Percentiles rank a stretch among this genome's conserved stretches.
phyloP scores from a whole-genome alignment of 768 basidiomycete genomes.

The Suillus subalutaceus region DNA sequence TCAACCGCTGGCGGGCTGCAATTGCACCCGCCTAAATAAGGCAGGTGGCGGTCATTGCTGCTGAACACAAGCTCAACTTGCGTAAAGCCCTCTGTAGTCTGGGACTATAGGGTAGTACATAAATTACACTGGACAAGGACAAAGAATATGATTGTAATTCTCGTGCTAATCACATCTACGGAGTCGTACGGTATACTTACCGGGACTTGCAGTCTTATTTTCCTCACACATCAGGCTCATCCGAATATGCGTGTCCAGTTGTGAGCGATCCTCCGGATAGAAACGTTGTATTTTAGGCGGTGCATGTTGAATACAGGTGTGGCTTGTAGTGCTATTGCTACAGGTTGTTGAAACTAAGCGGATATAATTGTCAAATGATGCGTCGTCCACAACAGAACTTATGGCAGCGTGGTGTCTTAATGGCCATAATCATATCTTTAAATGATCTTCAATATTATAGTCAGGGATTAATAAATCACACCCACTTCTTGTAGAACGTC shows the following conservation, averaged over 20 bases:
- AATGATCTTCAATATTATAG: slow-evolving; percentile 14
- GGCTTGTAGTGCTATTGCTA: slow-evolving; percentile 9
- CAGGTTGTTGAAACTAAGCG: slow-evolving; percentile 20
- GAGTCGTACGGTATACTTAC: not conserved
- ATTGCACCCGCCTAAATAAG: slow-evolving; percentile 3
- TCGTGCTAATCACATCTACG: not conserved
- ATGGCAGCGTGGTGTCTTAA: slow-evolving; percentile 13
- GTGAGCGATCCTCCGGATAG: not conserved
- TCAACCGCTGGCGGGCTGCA: not conserved
- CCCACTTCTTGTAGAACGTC: slow-evolving; percentile 83
- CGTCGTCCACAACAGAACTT: not conserved
- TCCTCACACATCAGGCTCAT: not conserved
- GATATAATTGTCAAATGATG: slow-evolving; percentile 5
- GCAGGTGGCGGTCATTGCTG: not conserved
- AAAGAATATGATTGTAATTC: not conserved
- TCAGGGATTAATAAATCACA: slow-evolving; percentile 6
- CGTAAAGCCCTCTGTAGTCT: not conserved
- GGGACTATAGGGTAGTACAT: not conserved
- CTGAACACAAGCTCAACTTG: not conserved
- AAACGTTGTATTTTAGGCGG: too few relatives aligned
- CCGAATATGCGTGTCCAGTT: not conserved
- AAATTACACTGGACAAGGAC: not conserved
- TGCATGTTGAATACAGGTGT: slow-evolving; percentile 14
- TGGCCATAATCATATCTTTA: slow-evolving; percentile 54
- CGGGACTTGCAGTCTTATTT: not conserved